phyloP scores from a whole-genome alignment of 345 rosid genomes.

The Microcos paniculata region DNA sequence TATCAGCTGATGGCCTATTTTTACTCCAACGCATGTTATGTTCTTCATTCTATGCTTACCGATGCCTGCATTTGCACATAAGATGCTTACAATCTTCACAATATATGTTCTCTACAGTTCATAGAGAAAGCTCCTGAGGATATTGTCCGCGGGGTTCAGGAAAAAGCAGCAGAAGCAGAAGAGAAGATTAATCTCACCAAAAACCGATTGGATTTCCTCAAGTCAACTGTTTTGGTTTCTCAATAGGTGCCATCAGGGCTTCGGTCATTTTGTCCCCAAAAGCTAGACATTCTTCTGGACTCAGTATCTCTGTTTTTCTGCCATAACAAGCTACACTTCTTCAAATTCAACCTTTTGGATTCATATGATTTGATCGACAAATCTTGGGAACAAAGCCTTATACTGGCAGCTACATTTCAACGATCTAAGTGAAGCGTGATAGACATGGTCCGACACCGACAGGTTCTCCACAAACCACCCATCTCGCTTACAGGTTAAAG shows the following conservation, averaged over 20 bases:
- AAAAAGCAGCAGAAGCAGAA: conserved; percentile 83
- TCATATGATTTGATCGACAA: background rate
- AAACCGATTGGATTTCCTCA: conserved; percentile 72
- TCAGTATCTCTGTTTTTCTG: background rate
- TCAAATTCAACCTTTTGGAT: background rate
- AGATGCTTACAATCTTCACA: background rate
- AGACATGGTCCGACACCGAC: background rate
- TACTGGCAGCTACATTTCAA: background rate
- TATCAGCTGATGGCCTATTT: background rate
- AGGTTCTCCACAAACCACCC: background rate
- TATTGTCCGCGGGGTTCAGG: conserved; percentile 72
- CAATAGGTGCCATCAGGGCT: conserved; percentile 26
- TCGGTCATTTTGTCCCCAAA: background rate
- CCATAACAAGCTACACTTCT: background rate
- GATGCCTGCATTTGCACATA: background rate
- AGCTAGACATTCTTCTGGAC: background rate
- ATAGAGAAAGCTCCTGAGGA: conserved; percentile 84
- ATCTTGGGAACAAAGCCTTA: background rate
- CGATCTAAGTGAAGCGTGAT: background rate
- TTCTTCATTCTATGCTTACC: background rate
- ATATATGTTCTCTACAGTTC: conserved; percentile 46
- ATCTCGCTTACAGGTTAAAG: background rate
- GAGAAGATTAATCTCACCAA: conserved; percentile 86
- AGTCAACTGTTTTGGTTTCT: conserved; percentile 61
- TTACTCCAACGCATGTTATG: background rate